A percentile compares a stretch with the other conserved stretches of the same genome.
These are phyloP conservation scores for Rhodomyrtus psidioides DNA, from an alignment of 441 rosid species.

Conservation along the genomic window DNA sequence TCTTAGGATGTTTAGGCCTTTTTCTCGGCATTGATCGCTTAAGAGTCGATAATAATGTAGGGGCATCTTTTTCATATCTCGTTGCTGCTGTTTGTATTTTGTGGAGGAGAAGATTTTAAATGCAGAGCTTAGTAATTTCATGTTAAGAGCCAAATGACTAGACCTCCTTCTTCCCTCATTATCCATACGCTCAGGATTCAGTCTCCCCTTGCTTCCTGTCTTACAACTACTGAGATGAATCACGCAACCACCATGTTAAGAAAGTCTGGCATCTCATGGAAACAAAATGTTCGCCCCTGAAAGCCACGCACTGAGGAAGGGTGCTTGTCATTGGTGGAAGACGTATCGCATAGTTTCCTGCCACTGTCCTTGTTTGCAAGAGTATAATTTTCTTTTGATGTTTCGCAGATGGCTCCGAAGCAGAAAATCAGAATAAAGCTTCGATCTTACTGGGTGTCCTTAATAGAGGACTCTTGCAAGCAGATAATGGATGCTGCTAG, in stretches of 20 bases:
- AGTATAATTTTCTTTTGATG: not conserved
- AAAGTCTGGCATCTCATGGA: not conserved
- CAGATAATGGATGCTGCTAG: slow-evolving; percentile 91
- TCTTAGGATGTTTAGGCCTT: not conserved
- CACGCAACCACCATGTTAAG: not conserved
- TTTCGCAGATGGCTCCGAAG: slow-evolving; percentile 78
- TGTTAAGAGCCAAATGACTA: not conserved
- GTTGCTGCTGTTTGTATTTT: not conserved
- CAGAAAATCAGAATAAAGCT: slow-evolving; percentile 98
- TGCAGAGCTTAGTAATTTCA: not conserved
- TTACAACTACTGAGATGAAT: not conserved
- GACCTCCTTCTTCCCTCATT: not conserved
- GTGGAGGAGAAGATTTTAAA: not conserved
- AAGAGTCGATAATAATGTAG: not conserved
- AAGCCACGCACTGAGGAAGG: not conserved
- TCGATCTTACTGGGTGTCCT: slow-evolving; percentile 84
- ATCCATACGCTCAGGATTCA: not conserved
- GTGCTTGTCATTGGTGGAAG: not conserved
- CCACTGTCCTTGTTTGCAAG: not conserved
- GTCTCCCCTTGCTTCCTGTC: not conserved
- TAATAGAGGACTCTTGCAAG: slow-evolving; percentile 95
- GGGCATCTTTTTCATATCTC: not conserved
- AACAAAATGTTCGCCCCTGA: not conserved
- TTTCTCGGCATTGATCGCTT: not conserved
- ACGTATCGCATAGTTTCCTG: not conserved